These are phyloP conservation scores for Echria macrotheca DNA, from an alignment of 495 filamentous ascomycete genomes.

Conservation along the genomic window DNA sequence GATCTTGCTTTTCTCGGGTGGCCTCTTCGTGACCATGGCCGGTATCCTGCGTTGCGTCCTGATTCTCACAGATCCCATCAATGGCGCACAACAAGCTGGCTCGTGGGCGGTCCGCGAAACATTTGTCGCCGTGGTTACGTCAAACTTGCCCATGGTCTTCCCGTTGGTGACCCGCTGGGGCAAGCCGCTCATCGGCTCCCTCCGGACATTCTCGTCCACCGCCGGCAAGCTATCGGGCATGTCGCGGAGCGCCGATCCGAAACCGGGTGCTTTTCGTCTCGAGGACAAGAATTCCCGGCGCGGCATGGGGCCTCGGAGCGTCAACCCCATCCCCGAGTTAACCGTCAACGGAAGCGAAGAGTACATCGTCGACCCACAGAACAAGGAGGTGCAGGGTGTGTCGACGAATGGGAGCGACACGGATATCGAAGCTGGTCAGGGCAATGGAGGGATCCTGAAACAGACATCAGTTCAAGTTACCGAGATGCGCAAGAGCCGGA, in stretches of 20 bases:
- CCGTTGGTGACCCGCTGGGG: constrained; percentile 38
- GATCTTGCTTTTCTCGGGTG: constrained; percentile 46
- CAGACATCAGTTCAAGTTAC: constrained; percentile 20
- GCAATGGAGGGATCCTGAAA: constrained; percentile 16
- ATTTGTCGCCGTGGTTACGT: constrained; percentile 49
- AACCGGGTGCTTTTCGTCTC: constrained; percentile 19
- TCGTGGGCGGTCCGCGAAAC: constrained; percentile 48
- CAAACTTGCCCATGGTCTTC: constrained; percentile 50
- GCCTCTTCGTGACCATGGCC: constrained; percentile 44
- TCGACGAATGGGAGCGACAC: background rate
- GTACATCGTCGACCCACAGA: constrained; percentile 29
- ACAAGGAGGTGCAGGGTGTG: constrained; percentile 2
- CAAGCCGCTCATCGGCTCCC: constrained; percentile 25
- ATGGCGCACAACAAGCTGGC: constrained; percentile 38
- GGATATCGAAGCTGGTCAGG: constrained; percentile 6
- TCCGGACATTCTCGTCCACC: constrained; percentile 26
- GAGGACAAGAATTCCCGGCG: constrained; percentile 39
- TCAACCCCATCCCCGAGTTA: constrained; percentile 43
- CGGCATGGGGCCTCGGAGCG: constrained; percentile 32
- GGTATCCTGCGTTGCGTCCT: constrained; percentile 46
- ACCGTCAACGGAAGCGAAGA: constrained; percentile 49
- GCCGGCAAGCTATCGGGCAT: constrained; percentile 19
- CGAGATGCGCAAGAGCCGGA: constrained; percentile 7
- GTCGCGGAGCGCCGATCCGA: constrained; percentile 16
- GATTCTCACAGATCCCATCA: constrained; percentile 35